Evolutionary conservation across 2,329 filamentous ascomycete species (phyloP), one percentile per base, ranked within the genome.

Genomic region (Coniochaeta hoffmannii): DNA sequence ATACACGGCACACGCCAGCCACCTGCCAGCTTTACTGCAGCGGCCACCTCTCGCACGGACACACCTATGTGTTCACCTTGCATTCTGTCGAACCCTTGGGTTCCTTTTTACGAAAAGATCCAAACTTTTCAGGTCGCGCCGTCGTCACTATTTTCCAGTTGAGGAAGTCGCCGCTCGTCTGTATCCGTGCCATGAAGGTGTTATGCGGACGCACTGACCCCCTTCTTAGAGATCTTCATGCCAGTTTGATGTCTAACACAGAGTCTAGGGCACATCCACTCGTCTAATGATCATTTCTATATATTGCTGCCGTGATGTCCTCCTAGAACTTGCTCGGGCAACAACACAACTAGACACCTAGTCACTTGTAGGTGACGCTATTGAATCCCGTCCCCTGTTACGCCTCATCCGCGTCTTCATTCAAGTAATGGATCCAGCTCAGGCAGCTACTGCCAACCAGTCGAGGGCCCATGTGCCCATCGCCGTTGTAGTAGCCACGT

Each of bases 401-500:
- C 41, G 4, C 19, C 24, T 46, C 14, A 28, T 12, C 6, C 10
- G 12, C 11, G 6, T 28, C 12, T 28, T 28, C 41, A 28, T 10
- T 28, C 17, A 44, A 46, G n/a, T 12, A 14, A 46, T 46, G 41
- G n/a, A 46, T 28, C 24, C 41, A 28, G 41, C 41, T 15, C 41
- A 26, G 12, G 12, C 41, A 28, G 22, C 41, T 46, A 19, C 15
- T 22, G 24, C 41, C 22, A 46, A 46, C 12, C 3, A 46, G 24
- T 46, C 41, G 15, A 50, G 49, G 15, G 49, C 49, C 10, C 24
- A 55, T n/a, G 56, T 64, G 22, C 55, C 59, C 34, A 61, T 63
- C 55, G 46, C 56, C n/a, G 63, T 62, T n/a, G 61, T 62, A 50
- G 44, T 59, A 15, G 46, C 57, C 4, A 50, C 50, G 12, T 56